Conservation (phyloP, 371 early-diverging fungal genomes). For the Entomophthora muscae region DNA sequence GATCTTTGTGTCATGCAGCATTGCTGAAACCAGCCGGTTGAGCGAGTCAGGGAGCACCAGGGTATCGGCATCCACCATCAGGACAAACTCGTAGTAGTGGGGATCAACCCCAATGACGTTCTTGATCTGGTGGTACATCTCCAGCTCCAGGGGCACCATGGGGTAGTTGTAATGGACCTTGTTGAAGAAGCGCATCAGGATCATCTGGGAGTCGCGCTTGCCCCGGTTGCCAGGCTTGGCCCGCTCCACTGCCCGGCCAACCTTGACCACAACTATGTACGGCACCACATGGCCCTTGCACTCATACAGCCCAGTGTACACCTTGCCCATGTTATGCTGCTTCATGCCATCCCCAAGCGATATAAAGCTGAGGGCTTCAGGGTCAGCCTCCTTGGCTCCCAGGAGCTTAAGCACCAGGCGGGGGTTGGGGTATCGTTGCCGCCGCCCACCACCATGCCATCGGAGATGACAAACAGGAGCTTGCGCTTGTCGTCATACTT, state of each 20-base stretch:
- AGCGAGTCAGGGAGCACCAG: conserved; percentile 72
- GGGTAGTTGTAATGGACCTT: conserved; percentile 85
- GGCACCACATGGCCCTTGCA: conserved; percentile 77
- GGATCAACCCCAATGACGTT: conserved; percentile 80
- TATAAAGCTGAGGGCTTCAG: conserved; percentile 79
- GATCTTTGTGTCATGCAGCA: conserved; percentile 72
- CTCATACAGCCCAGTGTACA: conserved; percentile 94
- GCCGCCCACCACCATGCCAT: conserved; percentile 86
- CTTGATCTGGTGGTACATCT: conserved; percentile 83
- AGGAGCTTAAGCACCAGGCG: conserved; percentile 90
- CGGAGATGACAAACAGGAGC: conserved; percentile 76
- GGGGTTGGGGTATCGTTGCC: conserved; percentile 97
- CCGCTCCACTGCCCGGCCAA: conserved; percentile 60
- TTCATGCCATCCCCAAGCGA: conserved; percentile 75
- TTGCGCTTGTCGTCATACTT: conserved; percentile 90
- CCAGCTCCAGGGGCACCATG: conserved; percentile 81
- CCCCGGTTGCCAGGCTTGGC: conserved; percentile 88
- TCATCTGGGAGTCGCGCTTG: conserved; percentile 97
- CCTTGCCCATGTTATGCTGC: conserved; percentile 91
- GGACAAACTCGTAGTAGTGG: conserved; percentile 70
- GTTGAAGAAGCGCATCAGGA: conserved; percentile 96
- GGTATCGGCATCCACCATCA: conserved; percentile 97
- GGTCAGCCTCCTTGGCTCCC: conserved; percentile 39
- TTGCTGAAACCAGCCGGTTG: conserved; percentile 62
- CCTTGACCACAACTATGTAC: conserved; percentile 89